These are phyloP conservation scores for Ampelomyces quisqualis DNA, from an alignment of 2,329 filamentous ascomycete genomes.

Conservation along the genomic window DNA sequence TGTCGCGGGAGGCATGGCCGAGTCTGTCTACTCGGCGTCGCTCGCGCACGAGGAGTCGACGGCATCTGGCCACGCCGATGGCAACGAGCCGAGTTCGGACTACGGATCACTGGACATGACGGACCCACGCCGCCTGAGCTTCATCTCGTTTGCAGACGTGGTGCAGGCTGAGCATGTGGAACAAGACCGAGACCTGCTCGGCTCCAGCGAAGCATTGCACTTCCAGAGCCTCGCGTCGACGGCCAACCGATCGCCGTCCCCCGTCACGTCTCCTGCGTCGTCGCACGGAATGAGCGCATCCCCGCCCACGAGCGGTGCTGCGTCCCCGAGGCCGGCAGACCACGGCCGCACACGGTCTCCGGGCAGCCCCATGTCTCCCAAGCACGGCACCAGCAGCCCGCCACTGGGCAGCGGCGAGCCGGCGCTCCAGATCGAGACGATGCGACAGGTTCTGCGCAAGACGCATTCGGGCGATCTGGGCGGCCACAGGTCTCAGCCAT, in stretches of 20 bases:
- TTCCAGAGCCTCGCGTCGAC: constrained; percentile 66
- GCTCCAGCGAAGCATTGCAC: constrained; percentile 62
- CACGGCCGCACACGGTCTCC: constrained; percentile 62
- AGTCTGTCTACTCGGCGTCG: constrained; percentile 39
- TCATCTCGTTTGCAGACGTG: constrained; percentile 96
- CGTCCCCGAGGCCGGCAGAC: constrained; percentile 71
- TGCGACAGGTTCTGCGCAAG: constrained; percentile 83
- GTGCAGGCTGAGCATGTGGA: constrained; percentile 80
- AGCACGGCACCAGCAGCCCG: constrained; percentile 54
- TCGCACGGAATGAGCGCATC: constrained; percentile 69
- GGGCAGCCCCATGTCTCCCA: constrained; percentile 57
- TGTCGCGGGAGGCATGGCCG: constrained; percentile 49
- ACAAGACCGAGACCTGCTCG: constrained; percentile 52
- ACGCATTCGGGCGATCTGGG: constrained; percentile 80
- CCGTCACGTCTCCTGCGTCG: constrained; percentile 75
- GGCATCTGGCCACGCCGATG: constrained; percentile 26
- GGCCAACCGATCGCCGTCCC: constrained; percentile 70
- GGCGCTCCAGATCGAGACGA: constrained; percentile 86
- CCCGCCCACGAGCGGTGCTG: constrained; percentile 73
- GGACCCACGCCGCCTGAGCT: constrained; percentile 82
- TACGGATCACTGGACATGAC: constrained; percentile 75
- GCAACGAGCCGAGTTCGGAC: constrained; percentile 57
- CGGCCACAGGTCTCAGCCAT: constrained; percentile 43
- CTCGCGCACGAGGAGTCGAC: constrained; percentile 34
- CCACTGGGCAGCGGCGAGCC: constrained; percentile 66